Evolutionary conservation across 495 filamentous ascomycete species (phyloP), one percentile per base, ranked within the genome.

Genomic region (Halenospora varia): DNA sequence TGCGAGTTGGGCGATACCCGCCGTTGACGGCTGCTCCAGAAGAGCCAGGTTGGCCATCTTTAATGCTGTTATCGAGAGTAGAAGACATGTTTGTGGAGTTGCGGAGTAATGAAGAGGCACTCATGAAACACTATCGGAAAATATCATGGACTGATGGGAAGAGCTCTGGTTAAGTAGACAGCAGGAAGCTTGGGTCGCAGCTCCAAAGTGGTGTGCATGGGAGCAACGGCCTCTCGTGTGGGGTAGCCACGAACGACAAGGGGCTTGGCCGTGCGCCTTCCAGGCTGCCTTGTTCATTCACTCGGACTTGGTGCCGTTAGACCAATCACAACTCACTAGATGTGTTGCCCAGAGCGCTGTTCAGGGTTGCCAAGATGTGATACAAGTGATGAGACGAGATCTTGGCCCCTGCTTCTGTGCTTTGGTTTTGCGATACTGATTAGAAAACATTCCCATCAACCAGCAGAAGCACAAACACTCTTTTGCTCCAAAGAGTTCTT

Each of bases 1-100:
- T 57, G 25, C 59, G 53, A 24, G 53, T 20, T n/a, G 53, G 53
- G 15, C 53, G 56, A 25, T 59, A 66, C 17, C 55, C 62, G 35
- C 62, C 62, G 29, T 62, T 66, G 9, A 53, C 3, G 4, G 19
- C 22, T 10, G n/a, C n/a, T n/a, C n/a, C n/a, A n/a, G 53, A 53
- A 18, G 54, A 55, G 10, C 39, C 47, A 3, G 47, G 40, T 46
- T 47, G 44, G 17, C 40, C 39, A 48, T 50, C 54, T 20, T 44
- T 51, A 10, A 52, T 22, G 19, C 25, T 46, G 25, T 15, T 55
- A 15, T 65, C 52, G n/a, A 57, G 2, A 40, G 25, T 60, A 8
- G 59, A 51, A 51, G 63, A 49, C 63, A 65, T 65, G 25, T 26
- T 60, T 54, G 42, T 46, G 15, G 20, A 24, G n/a, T 50, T 50